Conservation (phyloP, 768 basidiomycete genomes). For the Jaapia argillacea region DNA sequence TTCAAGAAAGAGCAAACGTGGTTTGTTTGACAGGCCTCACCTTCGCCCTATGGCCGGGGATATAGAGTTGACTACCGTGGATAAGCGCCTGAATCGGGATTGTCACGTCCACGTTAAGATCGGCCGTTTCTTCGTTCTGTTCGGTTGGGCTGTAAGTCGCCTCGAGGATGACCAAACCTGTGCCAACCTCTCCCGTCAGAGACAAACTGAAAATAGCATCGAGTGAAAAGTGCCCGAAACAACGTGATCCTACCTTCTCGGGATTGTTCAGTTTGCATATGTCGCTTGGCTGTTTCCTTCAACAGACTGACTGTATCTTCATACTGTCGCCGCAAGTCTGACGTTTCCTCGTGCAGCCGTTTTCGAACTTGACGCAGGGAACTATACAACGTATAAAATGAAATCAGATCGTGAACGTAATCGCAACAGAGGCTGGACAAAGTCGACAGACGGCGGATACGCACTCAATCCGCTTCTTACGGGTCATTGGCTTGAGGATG, state of each 20-base stretch:
- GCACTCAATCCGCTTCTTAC: conserved; percentile 42
- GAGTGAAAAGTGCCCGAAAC: conserved; percentile 1
- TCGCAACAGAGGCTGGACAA: too few relatives aligned
- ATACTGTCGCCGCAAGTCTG: conserved; percentile 50
- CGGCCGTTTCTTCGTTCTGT: conserved; percentile 37
- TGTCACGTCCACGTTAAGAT: conserved; percentile 66
- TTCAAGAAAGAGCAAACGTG: too few relatives aligned
- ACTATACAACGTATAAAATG: too few relatives aligned
- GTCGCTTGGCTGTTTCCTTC: conserved; percentile 55
- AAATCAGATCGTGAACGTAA: too few relatives aligned
- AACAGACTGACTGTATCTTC: conserved; percentile 55
- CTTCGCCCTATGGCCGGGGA: conserved; percentile 70
- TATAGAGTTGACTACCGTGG: conserved; percentile 64
- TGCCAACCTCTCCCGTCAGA: conserved; percentile 1
- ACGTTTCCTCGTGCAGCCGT: conserved; percentile 53
- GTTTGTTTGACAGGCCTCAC: conserved; percentile 35
- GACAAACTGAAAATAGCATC: conserved; percentile 4
- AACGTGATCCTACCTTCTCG: conserved; percentile 44
- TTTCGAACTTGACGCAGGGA: conserved; percentile 53
- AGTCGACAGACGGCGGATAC: too few relatives aligned
- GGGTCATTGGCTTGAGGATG: conserved; percentile 44
- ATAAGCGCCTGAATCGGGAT: conserved; percentile 77
- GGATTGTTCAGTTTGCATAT: conserved; percentile 49
- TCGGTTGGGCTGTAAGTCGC: conserved; percentile 62
- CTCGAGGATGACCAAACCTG: conserved; percentile 70